Percentiles rank a stretch among this genome's conserved stretches.
Evolutionary conservation across 305 asterid species (phyloP).

Genomic region (Fraxinus xanthoxyloides): DNA sequence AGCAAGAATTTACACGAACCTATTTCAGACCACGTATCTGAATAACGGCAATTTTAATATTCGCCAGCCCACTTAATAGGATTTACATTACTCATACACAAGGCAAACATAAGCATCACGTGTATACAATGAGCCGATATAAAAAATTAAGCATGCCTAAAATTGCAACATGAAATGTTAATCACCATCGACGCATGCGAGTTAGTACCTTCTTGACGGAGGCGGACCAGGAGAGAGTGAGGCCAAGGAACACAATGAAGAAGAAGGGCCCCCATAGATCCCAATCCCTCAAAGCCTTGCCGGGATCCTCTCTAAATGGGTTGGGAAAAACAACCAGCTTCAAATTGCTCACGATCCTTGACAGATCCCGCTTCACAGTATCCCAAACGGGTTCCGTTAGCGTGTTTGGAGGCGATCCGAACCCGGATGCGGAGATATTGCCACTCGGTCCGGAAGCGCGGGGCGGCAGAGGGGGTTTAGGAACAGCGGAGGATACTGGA

Average conservation of each 20-base stretch:
- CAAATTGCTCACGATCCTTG: slow-evolving; percentile 85
- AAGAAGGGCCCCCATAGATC: slow-evolving; percentile 98
- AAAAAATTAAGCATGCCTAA: background rate
- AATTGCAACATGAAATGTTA: background rate
- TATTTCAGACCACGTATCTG: no score
- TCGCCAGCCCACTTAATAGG: no score
- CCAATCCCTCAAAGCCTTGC: slow-evolving; percentile 94
- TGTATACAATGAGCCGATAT: background rate
- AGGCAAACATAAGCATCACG: background rate
- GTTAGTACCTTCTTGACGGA: slow-evolving; percentile 75
- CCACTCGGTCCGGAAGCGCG: slow-evolving; percentile 35
- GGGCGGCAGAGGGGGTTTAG: slow-evolving; percentile 29
- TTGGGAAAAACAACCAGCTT: slow-evolving; percentile 94
- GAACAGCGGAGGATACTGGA: slow-evolving; percentile 17
- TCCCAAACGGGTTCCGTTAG: slow-evolving; percentile 97
- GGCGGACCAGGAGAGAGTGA: slow-evolving; percentile 90
- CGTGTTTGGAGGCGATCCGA: slow-evolving; percentile 74
- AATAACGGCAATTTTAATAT: no score
- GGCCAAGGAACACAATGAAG: slow-evolving; percentile 95
- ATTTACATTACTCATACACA: background rate
- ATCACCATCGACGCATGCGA: background rate
- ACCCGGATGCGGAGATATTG: slow-evolving; percentile 43
- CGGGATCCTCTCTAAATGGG: slow-evolving; percentile 92
- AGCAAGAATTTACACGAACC: background rate
- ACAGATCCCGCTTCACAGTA: slow-evolving; percentile 82